These are phyloP conservation scores for Canna indica DNA, from an alignment of 176 grass and related monocot species.

Conservation along the genomic window DNA sequence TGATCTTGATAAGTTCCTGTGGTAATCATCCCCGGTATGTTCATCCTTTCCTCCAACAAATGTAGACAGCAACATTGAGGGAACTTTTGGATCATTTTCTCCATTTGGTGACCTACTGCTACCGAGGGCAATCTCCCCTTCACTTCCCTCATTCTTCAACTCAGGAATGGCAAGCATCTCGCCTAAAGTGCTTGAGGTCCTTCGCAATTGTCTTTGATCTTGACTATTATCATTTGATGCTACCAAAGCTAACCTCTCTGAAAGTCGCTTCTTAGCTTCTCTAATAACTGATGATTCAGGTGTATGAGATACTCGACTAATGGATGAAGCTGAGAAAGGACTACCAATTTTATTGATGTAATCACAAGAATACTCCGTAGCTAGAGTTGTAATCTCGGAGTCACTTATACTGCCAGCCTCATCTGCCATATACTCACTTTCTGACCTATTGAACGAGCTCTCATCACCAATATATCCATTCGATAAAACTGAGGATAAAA, in stretches of 20 bases:
- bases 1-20: slow-evolving; percentile 42
- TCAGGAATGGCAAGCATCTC: slow-evolving; percentile 81
- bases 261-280: slow-evolving; percentile 75
- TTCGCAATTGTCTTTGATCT: slow-evolving; percentile 40
- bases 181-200: slow-evolving; percentile 58
- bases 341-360: slow-evolving; percentile 53
- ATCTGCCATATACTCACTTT: slow-evolving; percentile 47
- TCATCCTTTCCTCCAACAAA: background rate
- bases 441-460: slow-evolving; percentile 57
- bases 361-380: slow-evolving; percentile 70
- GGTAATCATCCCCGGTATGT: background rate
- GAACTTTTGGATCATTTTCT: slow-evolving; percentile 18
- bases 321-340: slow-evolving; percentile 57
- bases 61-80: slow-evolving; percentile 21
- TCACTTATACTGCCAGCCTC: slow-evolving; percentile 48
- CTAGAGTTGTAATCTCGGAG: slow-evolving; percentile 62
- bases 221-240: slow-evolving; percentile 35
- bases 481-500: slow-evolving; percentile 30
- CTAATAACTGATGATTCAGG: slow-evolving; percentile 56
- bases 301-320: slow-evolving; percentile 40
- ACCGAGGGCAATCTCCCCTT: background rate
- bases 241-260: slow-evolving; percentile 72
- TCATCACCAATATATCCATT: slow-evolving; percentile 30
- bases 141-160: slow-evolving; percentile 34
- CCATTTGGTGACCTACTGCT: slow-evolving; percentile 12